Percentiles rank a stretch among this genome's conserved stretches.
These are phyloP conservation scores for Odonthalia washingtoniensis DNA, from an alignment of 31 red algal species.

Conservation along the genomic window DNA sequence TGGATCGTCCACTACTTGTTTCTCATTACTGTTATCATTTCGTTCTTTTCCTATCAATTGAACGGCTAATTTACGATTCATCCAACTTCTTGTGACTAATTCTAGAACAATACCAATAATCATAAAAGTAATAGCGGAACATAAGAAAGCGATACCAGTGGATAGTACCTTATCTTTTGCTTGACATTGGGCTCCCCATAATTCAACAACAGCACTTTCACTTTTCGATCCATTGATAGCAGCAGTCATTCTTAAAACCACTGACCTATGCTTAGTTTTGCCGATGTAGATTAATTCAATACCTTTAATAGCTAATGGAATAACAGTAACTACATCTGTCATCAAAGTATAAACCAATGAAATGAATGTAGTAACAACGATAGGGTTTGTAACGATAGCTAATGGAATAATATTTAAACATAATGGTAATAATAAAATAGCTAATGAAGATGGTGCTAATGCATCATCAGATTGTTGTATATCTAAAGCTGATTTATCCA, in stretches of 20 bases:
- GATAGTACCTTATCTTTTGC: neutral
- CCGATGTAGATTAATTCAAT: slow-evolving; percentile 44
- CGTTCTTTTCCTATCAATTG: too few relatives aligned
- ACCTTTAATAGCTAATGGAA: slow-evolving; percentile 60
- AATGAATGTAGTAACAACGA: too few relatives aligned
- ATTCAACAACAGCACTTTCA: slow-evolving; percentile 4
- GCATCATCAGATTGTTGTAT: slow-evolving; percentile 48
- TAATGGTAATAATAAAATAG: slow-evolving; percentile 58
- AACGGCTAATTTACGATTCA: neutral
- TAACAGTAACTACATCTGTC: too few relatives aligned
- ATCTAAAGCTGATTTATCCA: neutral
- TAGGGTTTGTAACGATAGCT: slow-evolving; percentile 38
- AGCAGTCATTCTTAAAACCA: slow-evolving; percentile 16
- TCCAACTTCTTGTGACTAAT: neutral
- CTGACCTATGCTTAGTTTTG: neutral
- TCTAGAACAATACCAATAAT: slow-evolving; percentile 32
- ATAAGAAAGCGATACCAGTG: slow-evolving; percentile 32
- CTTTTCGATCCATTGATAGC: neutral
- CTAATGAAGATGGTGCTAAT: slow-evolving; percentile 14
- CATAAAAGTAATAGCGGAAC: slow-evolving; percentile 11
- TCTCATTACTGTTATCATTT: too few relatives aligned
- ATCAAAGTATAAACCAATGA: slow-evolving; percentile 27
- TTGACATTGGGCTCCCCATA: slow-evolving; percentile 26
- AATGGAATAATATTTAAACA: slow-evolving; percentile 51
- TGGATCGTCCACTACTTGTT: too few relatives aligned